Evolutionary conservation across 768 basidiomycete genomes (phyloP).

Genomic region (Mycena floridula): DNA sequence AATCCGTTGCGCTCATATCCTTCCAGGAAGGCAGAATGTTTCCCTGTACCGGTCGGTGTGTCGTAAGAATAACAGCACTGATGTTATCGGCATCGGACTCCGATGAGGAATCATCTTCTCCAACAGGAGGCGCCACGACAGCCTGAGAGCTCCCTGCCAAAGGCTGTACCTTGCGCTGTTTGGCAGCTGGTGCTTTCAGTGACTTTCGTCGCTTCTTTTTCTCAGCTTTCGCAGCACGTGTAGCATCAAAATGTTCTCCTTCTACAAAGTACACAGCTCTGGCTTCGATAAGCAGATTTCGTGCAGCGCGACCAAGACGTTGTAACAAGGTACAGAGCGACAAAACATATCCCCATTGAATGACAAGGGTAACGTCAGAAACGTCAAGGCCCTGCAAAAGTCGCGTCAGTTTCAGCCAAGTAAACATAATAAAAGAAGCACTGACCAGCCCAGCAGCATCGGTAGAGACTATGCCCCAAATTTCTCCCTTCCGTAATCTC

Average conservation of each 20-base stretch:
- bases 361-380: slow-evolving; percentile 8
- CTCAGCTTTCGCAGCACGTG: slow-evolving; percentile 1
- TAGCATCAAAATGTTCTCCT: slow-evolving; percentile 8
- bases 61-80: background rate
- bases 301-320: slow-evolving; percentile 7
- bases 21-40: too few species aligned
- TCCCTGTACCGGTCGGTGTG: too few species aligned
- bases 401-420: background rate
- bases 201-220: too few species aligned
- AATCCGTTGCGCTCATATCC: too few species aligned
- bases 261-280: slow-evolving; percentile 11
- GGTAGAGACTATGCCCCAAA: too few species aligned
- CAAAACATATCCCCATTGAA: slow-evolving; percentile 9
- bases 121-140: background rate
- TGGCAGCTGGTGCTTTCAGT: slow-evolving; percentile 1
- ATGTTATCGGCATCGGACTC: background rate
- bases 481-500: too few species aligned
- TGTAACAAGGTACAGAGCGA: slow-evolving; percentile 11
- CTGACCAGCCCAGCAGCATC: too few species aligned
- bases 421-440: too few species aligned
- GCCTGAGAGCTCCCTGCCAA: background rate
- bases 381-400: slow-evolving; percentile 7
- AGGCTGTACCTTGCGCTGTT: background rate
- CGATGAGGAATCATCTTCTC: background rate
- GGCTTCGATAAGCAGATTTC: slow-evolving; percentile 3